Conservation (phyloP, 371 early-diverging fungal species). For the Apophysomyces sp. region DNA sequence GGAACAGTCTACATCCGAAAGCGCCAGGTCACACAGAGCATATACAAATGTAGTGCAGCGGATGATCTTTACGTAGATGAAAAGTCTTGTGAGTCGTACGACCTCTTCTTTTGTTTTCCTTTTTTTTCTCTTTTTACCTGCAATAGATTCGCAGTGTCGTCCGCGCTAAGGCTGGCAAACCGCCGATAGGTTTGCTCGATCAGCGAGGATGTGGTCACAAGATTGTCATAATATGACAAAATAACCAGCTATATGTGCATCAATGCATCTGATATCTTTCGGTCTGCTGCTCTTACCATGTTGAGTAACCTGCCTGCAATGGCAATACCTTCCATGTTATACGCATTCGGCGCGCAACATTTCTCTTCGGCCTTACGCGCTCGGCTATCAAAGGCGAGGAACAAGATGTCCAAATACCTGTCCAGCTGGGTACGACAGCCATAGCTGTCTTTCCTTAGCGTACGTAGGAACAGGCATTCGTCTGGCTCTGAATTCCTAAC, state of each 20-base stretch:
- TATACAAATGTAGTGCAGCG: conserved; percentile 12
- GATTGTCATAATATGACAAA: conserved; percentile 13
- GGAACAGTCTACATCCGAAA: conserved; percentile 10
- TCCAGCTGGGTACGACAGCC: conserved; percentile 15
- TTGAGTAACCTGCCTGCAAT: conserved; percentile 15
- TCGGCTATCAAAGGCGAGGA: conserved; percentile 11
- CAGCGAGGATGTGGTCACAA: conserved; percentile 2
- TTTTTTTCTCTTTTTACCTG: conserved; percentile 4
- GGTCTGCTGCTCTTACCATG: conserved; percentile 7
- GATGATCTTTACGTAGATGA: background rate
- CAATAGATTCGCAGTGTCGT: conserved; percentile 8
- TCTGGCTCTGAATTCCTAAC: background rate
- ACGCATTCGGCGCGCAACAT: background rate
- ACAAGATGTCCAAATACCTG: conserved; percentile 18
- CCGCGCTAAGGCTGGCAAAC: conserved; percentile 8
- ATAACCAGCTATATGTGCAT: conserved; percentile 7
- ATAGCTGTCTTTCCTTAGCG: conserved; percentile 8
- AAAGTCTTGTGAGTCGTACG: background rate
- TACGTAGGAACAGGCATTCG: conserved; percentile 8
- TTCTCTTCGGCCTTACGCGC: background rate
- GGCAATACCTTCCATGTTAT: background rate
- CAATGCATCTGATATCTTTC: background rate
- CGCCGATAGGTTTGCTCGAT: conserved; percentile 14
- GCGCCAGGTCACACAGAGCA: conserved; percentile 10
- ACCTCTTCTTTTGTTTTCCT: conserved; percentile 5